A percentile compares a stretch with the other conserved stretches of the same genome.
Evolutionary conservation across 371 early-diverging fungal species (phyloP).

Genomic region (Rhizopus delemar): DNA sequence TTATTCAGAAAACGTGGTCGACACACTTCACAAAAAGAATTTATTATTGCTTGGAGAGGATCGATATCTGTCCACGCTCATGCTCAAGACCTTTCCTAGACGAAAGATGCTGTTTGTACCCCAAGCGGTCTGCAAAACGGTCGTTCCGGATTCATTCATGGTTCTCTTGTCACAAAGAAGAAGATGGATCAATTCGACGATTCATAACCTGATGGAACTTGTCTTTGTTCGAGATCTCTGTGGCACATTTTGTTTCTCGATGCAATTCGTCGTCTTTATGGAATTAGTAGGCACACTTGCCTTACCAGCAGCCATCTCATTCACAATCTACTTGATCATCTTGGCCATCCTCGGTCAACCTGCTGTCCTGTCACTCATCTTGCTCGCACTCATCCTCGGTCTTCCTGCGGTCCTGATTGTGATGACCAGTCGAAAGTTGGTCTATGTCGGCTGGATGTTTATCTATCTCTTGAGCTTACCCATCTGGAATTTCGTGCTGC

Average conservation of each 20-base stretch:
- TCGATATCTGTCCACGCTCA: slow-evolving; percentile 97
- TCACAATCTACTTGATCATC: slow-evolving; percentile 84
- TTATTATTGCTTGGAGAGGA: slow-evolving; percentile 97
- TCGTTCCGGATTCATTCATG: slow-evolving; percentile 93
- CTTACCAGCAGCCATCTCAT: slow-evolving; percentile 95
- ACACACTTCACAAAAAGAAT: slow-evolving; percentile 99
- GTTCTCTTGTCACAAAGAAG: slow-evolving; percentile 97
- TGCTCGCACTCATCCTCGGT: slow-evolving; percentile 84
- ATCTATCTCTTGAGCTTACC: slow-evolving; percentile 90
- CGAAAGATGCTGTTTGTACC: slow-evolving; percentile 98
- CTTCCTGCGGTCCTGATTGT: slow-evolving; percentile 93
- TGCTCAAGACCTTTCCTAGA: slow-evolving; percentile 95
- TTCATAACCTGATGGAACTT: slow-evolving; percentile 96
- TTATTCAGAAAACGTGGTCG: slow-evolving; percentile 96
- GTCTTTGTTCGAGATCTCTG: slow-evolving; percentile 95
- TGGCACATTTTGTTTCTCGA: slow-evolving; percentile 98
- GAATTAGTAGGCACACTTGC: slow-evolving; percentile 97
- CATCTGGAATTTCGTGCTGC: slow-evolving; percentile 98
- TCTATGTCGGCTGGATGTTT: slow-evolving; percentile 96
- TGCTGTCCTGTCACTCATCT: slow-evolving; percentile 71
- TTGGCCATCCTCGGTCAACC: slow-evolving; percentile 58
- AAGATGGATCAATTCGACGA: slow-evolving; percentile 99
- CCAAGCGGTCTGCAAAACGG: slow-evolving; percentile 94
- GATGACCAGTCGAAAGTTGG: slow-evolving; percentile 86
- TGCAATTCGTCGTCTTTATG: slow-evolving; percentile 98